Conservation (phyloP, 1,284 basidiomycete species). For the Cryptococcus sp. region DNA sequence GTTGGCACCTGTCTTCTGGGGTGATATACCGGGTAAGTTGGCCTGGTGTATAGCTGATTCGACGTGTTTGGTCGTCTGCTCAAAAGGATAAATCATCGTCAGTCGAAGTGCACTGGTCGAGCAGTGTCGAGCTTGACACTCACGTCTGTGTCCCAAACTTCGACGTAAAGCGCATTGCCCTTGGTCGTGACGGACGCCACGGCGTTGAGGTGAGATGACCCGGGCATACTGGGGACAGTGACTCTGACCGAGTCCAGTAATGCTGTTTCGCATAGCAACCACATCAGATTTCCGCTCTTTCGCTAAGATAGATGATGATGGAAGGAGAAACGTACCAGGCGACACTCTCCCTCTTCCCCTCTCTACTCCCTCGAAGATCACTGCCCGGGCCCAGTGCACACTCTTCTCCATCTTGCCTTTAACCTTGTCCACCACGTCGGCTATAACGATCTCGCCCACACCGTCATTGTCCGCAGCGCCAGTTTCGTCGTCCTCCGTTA, state of each 20-base stretch:
- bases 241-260: conserved; percentile 50
- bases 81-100: background rate
- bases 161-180: conserved; percentile 42
- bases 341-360: conserved; percentile 47
- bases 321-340: conserved; percentile 37
- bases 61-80: conserved; percentile 43
- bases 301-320: background rate
- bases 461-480: conserved; percentile 24
- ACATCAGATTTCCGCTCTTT: background rate
- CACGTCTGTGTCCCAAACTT: conserved; percentile 48
- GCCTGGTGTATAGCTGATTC: conserved; percentile 50
- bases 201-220: conserved; percentile 38
- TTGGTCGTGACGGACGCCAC: conserved; percentile 49
- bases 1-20: conserved; percentile 37
- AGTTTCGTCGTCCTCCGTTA: conserved; percentile 13
- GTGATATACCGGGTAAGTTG: conserved; percentile 51
- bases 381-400: conserved; percentile 44
- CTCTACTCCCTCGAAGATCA: conserved; percentile 51
- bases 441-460: conserved; percentile 21
- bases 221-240: conserved; percentile 31
- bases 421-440: conserved; percentile 34
- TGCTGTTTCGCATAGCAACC: conserved; percentile 26
- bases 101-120: background rate
- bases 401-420: conserved; percentile 48
- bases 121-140: conserved; percentile 6